Base-by-base conservation (phyloP, 441 rosid species). In the Syzygium syzygioides region DNA sequence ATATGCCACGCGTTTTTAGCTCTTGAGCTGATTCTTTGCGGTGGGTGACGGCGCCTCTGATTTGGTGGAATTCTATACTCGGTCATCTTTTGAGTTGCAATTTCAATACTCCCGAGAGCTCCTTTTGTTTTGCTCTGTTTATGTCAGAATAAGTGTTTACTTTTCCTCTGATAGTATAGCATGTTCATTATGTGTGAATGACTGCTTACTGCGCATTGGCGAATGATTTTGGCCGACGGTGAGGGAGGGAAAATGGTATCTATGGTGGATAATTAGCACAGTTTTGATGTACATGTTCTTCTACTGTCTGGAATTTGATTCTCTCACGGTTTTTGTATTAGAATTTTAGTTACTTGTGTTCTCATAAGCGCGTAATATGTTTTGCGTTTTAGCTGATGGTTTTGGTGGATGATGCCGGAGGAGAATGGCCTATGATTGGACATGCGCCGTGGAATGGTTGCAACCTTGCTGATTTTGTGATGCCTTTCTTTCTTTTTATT, bases 381-480 rank as follows among this genome's bases (percentile, higher is more conserved):
- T 79, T 50, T 45, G 55, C 79, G 56, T 20, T 87, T 56, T 86
- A 97, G 99, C 90, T 97, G 90, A 97, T 96, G 98, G 92, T 97
- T 37, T 91, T 97, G 87, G 98, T 97, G n/a, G 99, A 96, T 93
- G 97, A 96, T 91, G 98, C 97, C 11, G 99, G 98, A 71, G 99
- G 97, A 90, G 97, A 95, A 28, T 96, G 97, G 97, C 98, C 98
- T 9, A 84, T 55, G 92, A 97, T 96, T 48, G 94, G 93, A 54
- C 99, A 97, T 62, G 97, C 99, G 50, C 96, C 98, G 0, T 97
- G 99, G 99, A 90, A 95, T 50, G 98, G 99, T 34, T 95, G 98
- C 92, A 93, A 97, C 90, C 92, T 97, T 50, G 99, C 98, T n/a
- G 99, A 97, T 93, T 97, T 95, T 88, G 98, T 96, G 12, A 95